Conservation (phyloP, 495 filamentous ascomycete species). For the Lepidopterella palustris region DNA sequence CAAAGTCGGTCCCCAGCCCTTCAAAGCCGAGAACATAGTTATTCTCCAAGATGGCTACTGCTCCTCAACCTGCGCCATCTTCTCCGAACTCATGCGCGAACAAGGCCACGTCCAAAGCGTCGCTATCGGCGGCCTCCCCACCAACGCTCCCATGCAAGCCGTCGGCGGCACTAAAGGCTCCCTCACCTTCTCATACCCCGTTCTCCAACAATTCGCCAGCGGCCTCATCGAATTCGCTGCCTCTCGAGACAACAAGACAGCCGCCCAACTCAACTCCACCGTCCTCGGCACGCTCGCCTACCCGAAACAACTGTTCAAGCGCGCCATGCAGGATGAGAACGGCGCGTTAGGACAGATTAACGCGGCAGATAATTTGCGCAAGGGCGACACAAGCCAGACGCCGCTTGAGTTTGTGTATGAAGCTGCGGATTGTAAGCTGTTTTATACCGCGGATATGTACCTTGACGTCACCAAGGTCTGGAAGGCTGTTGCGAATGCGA, state of each 20-base stretch:
- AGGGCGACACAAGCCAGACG: constrained; percentile 11
- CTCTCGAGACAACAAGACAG: constrained; percentile 1
- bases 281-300: constrained; percentile 14
- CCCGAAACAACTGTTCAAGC: constrained; percentile 13
- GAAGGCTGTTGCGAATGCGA: constrained; percentile 23
- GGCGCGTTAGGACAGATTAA: constrained; percentile 16
- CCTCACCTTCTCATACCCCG: constrained; percentile 12
- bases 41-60: constrained; percentile 26
- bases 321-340: constrained; percentile 2
- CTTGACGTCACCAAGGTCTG: constrained; percentile 14
- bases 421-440: constrained; percentile 28
- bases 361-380: constrained; percentile 21
- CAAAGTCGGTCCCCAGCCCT: constrained; percentile 14
- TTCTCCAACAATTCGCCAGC: constrained; percentile 6
- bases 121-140: constrained; percentile 22
- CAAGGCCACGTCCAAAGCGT: constrained; percentile 25
- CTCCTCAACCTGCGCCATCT: constrained; percentile 28
- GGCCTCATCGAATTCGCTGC: neutral
- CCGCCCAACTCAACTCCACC: constrained; percentile 20
- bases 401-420: constrained; percentile 29
- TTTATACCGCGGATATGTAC: constrained; percentile 22
- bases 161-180: constrained; percentile 25
- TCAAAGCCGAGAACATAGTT: constrained; percentile 25
- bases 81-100: constrained; percentile 26
- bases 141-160: constrained; percentile 23